Evolutionary conservation across 805 yeast species (phyloP), one percentile per base, ranked within the genome.

Genomic region (Kodamaea hsintzibuensis): DNA sequence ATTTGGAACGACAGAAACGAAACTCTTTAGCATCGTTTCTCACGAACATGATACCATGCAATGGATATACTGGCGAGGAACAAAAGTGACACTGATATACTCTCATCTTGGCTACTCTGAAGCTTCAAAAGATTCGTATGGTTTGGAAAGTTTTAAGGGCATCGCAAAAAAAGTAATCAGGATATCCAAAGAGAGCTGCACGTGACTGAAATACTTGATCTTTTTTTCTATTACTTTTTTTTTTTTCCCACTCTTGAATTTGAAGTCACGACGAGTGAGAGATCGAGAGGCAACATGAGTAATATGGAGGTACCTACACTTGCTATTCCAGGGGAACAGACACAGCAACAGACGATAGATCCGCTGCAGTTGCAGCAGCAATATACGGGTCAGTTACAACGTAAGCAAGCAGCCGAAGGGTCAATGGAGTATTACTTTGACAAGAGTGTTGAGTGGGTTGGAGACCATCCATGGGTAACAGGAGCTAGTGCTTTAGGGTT

Each of bases 1-100:
- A 95, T 72, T 95, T 95, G 57, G 98, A 91, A 70, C 98, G 90
- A 62, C 99, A 95, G 78, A 95, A 95, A 65, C 97, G 82, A 73
- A 95, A 95, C 74, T 91, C 98, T 70, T 95, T 95, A 60, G 98
- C 96, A 68, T 95, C 99, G 71, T 95, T 95, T 76, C 99, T 87
- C 58, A 95, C 98, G 76, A 92, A 95, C 90, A 90, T 89, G 68
- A 95, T 91, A 58, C 99, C 99, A 67, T 91, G 96, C 52, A 70
- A 66, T 18, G 74, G 76, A 67, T 93, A 93, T 47, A 90, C 96
- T 49, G 99, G 99, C 12, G 97, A 89, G 17, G 98, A 92, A 77
- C 99, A 95, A 76, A 95, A 95, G 72, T 95, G 98, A 68, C 99
- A 95, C 59, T 89, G 85, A 70, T 86, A 83, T 51, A 90, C 83